Conservation (phyloP, 1,284 basidiomycete species). For the Moesziomyces globuligerus region DNA sequence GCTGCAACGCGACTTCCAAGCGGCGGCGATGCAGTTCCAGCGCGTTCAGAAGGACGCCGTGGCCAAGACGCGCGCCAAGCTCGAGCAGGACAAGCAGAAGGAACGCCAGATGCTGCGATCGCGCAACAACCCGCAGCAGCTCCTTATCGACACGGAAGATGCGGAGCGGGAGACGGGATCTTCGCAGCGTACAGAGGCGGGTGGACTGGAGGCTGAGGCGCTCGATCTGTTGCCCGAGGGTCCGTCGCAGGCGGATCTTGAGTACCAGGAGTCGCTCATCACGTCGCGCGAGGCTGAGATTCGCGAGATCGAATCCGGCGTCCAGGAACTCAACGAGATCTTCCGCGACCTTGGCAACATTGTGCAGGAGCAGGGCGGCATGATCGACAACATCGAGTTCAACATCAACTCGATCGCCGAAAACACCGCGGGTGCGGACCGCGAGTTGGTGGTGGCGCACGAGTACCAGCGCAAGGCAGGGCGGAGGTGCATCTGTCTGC, state of each 20-base stretch:
- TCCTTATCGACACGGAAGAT: slow-evolving; percentile 39
- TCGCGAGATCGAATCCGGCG: slow-evolving; percentile 94
- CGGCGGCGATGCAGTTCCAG: slow-evolving; percentile 89
- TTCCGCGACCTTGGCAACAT: slow-evolving; percentile 95
- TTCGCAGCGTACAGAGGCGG: background rate
- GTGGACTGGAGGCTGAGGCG: slow-evolving; percentile 15
- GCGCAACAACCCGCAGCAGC: slow-evolving; percentile 61
- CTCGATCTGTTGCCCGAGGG: slow-evolving; percentile 29
- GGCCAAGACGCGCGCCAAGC: slow-evolving; percentile 81
- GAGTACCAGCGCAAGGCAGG: slow-evolving; percentile 96
- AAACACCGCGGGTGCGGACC: slow-evolving; percentile 84
- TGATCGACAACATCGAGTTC: slow-evolving; percentile 96
- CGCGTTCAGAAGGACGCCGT: slow-evolving; percentile 88
- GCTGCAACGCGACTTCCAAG: slow-evolving; percentile 89
- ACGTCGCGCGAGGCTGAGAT: slow-evolving; percentile 95
- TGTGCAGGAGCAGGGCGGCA: slow-evolving; percentile 91
- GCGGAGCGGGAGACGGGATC: slow-evolving; percentile 1
- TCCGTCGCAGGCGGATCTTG: slow-evolving; percentile 81
- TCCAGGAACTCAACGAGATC: slow-evolving; percentile 95
- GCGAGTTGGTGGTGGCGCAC: slow-evolving; percentile 87
- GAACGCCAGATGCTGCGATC: slow-evolving; percentile 75
- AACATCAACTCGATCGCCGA: slow-evolving; percentile 88
- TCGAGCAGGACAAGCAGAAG: slow-evolving; percentile 81
- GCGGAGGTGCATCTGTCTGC: slow-evolving; percentile 84
- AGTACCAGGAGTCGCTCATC: slow-evolving; percentile 95